Percentiles rank a stretch among this genome's conserved stretches.
phyloP scores from a whole-genome alignment of 2,329 filamentous ascomycete genomes.

The Waltergamsia citrina region DNA sequence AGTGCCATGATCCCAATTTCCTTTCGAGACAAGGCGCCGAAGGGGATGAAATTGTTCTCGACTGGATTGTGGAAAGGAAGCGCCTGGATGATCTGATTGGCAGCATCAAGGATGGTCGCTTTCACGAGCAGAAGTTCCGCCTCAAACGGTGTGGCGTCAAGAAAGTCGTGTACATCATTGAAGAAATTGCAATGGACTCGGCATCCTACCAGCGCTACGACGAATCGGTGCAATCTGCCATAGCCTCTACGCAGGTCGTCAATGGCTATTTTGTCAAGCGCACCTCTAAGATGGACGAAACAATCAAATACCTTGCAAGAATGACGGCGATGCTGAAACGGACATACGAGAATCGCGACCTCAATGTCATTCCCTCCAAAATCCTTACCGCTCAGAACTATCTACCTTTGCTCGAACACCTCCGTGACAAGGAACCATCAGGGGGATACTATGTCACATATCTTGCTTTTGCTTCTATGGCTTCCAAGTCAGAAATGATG shows the following conservation, averaged over 20 bases:
- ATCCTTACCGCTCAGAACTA: constrained; percentile 58
- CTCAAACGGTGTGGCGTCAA: constrained; percentile 62
- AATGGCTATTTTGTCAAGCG: constrained; percentile 72
- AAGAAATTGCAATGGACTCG: constrained; percentile 56
- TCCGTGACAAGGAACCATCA: constrained; percentile 40
- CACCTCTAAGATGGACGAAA: constrained; percentile 68
- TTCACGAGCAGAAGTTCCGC: constrained; percentile 78
- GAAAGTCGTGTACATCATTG: constrained; percentile 71
- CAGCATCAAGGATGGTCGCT: constrained; percentile 75
- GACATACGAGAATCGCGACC: constrained; percentile 48
- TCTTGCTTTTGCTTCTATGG: constrained; percentile 59
- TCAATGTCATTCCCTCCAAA: constrained; percentile 57
- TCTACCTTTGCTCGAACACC: constrained; percentile 49
- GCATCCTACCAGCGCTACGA: constrained; percentile 46
- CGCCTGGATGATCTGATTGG: constrained; percentile 69
- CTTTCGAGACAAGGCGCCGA: constrained; percentile 48
- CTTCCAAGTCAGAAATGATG: constrained; percentile 66
- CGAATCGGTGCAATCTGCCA: constrained; percentile 61
- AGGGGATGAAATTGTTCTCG: constrained; percentile 63
- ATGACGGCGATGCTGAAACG: constrained; percentile 62
- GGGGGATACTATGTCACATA: constrained; percentile 57
- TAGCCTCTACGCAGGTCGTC: constrained; percentile 69
- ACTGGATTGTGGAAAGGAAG: constrained; percentile 76
- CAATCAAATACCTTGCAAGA: constrained; percentile 62
- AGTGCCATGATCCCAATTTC: constrained; percentile 49